These are phyloP conservation scores for Abelmoschus esculentus DNA, from an alignment of 345 rosid species.

Conservation along the genomic window DNA sequence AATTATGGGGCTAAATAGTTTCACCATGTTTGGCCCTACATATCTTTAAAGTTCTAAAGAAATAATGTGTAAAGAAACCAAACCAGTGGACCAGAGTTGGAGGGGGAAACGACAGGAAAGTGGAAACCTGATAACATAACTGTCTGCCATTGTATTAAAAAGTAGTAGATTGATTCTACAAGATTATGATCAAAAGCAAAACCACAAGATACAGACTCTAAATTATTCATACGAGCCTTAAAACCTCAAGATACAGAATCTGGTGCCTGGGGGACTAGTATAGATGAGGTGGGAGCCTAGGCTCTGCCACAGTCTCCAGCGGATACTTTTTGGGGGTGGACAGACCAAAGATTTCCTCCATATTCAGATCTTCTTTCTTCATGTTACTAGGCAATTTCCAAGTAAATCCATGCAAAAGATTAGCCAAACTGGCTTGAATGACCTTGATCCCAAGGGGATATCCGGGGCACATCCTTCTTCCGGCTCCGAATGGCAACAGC, in stretches of 20 bases:
- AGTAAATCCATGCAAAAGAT: slow-evolving; percentile 50
- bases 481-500: slow-evolving; percentile 53
- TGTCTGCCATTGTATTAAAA: not conserved
- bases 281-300: slow-evolving; percentile 36
- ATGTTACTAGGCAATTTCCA: slow-evolving; percentile 39
- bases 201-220: not conserved
- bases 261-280: slow-evolving; percentile 17
- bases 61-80: not conserved
- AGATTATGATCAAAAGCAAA: not conserved
- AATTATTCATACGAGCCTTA: not conserved
- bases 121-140: not conserved
- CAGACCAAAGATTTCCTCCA: slow-evolving; percentile 56
- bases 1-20: not conserved
- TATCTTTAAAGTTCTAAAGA: not conserved
- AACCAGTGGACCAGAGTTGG: not conserved
- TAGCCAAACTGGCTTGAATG: slow-evolving; percentile 41
- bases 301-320: slow-evolving; percentile 33
- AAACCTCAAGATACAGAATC: not conserved
- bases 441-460: slow-evolving; percentile 48
- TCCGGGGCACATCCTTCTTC: slow-evolving; percentile 70
- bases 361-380: slow-evolving; percentile 30
- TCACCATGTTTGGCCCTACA: not conserved
- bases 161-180: not conserved
- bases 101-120: not conserved
- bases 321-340: slow-evolving; percentile 45